Conservation (phyloP, 352 stramenopile genomes). For the Globisporangium middletonii region DNA sequence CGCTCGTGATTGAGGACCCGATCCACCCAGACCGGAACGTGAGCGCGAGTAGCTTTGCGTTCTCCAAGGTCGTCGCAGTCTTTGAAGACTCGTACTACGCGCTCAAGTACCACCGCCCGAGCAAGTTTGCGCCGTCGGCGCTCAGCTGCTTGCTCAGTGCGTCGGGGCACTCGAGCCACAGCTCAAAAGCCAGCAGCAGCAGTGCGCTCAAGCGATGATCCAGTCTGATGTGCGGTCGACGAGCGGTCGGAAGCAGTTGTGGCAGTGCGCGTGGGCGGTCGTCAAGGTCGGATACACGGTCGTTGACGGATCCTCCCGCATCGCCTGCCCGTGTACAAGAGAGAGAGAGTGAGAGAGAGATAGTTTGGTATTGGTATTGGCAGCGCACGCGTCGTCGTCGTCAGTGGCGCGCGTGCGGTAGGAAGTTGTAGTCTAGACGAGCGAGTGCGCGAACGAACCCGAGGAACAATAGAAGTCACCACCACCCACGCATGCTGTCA, state of each 20-base stretch:
- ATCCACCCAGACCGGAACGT: conserved; percentile 86
- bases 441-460: conserved; percentile 1
- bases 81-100: conserved; percentile 86
- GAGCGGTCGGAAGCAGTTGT: no score
- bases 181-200: neutral
- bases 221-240: no score
- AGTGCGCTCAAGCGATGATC: no score
- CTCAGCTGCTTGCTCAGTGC: conserved; percentile 75
- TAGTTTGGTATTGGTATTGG: neutral
- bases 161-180: conserved; percentile 44
- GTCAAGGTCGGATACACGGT: no score
- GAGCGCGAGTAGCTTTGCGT: conserved; percentile 82
- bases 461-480: conserved; percentile 11
- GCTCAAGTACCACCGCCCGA: conserved; percentile 77
- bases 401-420: neutral
- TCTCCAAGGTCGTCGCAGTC: conserved; percentile 75
- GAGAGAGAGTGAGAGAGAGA: neutral
- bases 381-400: neutral
- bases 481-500: no score
- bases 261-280: no score
- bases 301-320: no score
- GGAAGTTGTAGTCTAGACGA: conserved; percentile 14
- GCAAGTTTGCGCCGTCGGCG: conserved; percentile 67
- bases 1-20: conserved; percentile 86
- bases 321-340: conserved; percentile 3